Conservation (phyloP, 2,329 filamentous ascomycete genomes). For the Colletotrichum truncatum region DNA sequence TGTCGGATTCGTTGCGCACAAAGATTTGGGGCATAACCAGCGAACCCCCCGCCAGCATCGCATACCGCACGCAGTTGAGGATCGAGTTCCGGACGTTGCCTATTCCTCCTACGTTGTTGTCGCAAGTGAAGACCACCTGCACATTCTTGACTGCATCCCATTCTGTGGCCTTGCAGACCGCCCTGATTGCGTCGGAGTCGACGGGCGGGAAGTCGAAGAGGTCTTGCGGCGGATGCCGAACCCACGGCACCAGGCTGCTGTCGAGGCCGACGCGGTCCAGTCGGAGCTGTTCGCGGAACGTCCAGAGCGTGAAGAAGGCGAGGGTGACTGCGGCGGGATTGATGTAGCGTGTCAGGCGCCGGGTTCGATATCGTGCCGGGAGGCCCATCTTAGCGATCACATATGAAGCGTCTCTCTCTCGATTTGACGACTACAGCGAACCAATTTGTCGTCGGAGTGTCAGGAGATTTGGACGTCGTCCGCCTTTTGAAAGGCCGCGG, state of each 20-base stretch:
- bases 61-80: conserved; percentile 49
- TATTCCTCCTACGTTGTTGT: conserved; percentile 47
- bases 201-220: conserved; percentile 18
- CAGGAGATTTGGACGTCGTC: no score
- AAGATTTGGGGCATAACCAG: conserved; percentile 47
- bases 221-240: not conserved
- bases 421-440: fast-evolving
- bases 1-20: conserved; percentile 40
- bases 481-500: not conserved
- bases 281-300: not conserved
- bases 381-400: not conserved
- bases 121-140: conserved; percentile 47
- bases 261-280: conserved; percentile 5
- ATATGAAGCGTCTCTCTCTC: not conserved
- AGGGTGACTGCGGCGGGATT: not conserved
- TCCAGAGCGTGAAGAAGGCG: not conserved
- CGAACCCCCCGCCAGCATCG: conserved; percentile 46
- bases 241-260: not conserved
- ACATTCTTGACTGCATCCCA: conserved; percentile 33
- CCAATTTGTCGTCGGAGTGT: not conserved
- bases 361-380: not conserved
- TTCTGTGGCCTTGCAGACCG: conserved; percentile 33
- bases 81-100: conserved; percentile 50
- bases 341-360: not conserved
- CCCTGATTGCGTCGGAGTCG: conserved; percentile 33